phyloP scores from a whole-genome alignment of 1,139 yeast species.

The Geotrichum australiense region DNA sequence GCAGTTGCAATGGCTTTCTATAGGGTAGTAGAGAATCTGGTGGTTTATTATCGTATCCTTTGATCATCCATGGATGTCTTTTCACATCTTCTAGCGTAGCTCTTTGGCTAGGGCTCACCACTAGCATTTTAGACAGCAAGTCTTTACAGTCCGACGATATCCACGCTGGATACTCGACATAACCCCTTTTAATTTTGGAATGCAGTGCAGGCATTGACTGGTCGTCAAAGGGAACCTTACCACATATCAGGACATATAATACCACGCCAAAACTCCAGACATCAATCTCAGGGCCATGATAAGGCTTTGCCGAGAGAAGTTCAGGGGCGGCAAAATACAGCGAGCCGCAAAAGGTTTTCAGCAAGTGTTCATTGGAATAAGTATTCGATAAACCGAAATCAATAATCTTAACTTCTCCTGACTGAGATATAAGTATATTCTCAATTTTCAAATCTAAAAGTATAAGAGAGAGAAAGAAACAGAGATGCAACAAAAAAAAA shows the following conservation, averaged over 20 bases:
- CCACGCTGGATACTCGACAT: constrained; percentile 84
- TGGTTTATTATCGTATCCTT: constrained; percentile 66
- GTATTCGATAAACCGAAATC: constrained; percentile 94
- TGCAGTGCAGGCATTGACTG: constrained; percentile 88
- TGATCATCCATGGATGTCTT: constrained; percentile 91
- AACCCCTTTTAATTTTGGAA: constrained; percentile 87
- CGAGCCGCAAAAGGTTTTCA: constrained; percentile 96
- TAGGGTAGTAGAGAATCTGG: constrained; percentile 69
- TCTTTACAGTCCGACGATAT: constrained; percentile 80
- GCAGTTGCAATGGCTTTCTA: constrained; percentile 65
- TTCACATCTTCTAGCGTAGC: constrained; percentile 75
- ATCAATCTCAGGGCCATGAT: constrained; percentile 95
- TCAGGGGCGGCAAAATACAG: constrained; percentile 98
- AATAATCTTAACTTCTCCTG: constrained; percentile 90
- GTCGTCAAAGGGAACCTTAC: constrained; percentile 97
- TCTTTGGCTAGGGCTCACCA: constrained; percentile 77
- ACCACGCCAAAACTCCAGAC: constrained; percentile 99
- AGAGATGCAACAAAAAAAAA: constrained; percentile 1
- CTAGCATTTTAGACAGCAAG: constrained; percentile 79
- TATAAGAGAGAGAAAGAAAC: neutral
- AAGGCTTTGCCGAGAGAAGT: constrained; percentile 83
- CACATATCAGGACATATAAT: constrained; percentile 87
- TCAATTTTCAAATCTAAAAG: constrained; percentile 77
- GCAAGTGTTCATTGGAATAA: constrained; percentile 60
- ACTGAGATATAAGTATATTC: constrained; percentile 86